Percentiles rank a stretch among this genome's conserved stretches.
Conservation (phyloP, 106 monocot species). For the Agapanthus africanus region DNA sequence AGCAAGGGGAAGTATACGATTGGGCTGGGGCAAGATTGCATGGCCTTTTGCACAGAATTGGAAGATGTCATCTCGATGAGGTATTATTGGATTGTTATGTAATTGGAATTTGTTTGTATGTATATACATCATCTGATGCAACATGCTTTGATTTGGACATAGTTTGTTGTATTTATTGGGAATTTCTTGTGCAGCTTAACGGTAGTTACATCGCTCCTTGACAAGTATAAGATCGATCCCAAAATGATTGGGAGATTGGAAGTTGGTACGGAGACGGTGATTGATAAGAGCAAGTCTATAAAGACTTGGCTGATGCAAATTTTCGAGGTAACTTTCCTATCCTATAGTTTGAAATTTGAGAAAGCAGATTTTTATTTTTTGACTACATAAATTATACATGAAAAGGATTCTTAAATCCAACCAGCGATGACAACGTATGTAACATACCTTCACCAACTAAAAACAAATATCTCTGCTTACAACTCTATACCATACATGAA, state of each 20-base stretch:
- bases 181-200: constrained; percentile 56
- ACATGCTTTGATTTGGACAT: neutral
- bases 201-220: constrained; percentile 73
- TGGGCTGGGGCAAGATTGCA: constrained; percentile 89
- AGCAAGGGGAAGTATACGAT: constrained; percentile 99
- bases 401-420: no score
- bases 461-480: no score
- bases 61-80: constrained; percentile 99
- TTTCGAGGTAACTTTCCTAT: constrained; percentile 98
- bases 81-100: constrained; percentile 19
- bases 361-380: no score
- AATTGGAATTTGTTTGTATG: constrained; percentile 4
- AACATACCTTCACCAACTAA: no score
- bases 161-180: constrained; percentile 5
- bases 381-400: no score
- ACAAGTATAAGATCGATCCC: constrained; percentile 86
- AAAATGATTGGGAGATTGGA: constrained; percentile 83
- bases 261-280: constrained; percentile 96
- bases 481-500: no score
- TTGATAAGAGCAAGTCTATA: constrained; percentile 99
- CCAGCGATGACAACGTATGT: no score
- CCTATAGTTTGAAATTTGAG: no score
- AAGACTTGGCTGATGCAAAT: constrained; percentile 96
- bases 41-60: constrained; percentile 89
- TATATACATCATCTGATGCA: neutral